These are phyloP conservation scores for Drechslerella dactyloides DNA, from an alignment of 2,329 filamentous ascomycete genomes.

Conservation along the genomic window DNA sequence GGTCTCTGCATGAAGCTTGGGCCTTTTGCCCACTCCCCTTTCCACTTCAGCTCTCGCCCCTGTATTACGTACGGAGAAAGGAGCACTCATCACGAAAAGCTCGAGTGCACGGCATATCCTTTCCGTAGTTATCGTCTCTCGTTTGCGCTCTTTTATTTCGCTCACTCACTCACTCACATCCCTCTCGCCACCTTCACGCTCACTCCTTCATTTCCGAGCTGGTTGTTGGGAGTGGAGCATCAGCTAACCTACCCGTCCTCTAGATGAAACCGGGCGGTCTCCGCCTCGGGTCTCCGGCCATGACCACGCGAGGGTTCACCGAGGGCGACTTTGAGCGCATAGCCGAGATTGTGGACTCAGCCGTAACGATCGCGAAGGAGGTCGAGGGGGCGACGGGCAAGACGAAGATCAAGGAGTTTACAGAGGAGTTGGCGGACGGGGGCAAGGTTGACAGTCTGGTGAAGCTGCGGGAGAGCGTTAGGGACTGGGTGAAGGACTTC, in stretches of 20 bases:
- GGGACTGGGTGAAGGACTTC: slow-evolving; percentile 78
- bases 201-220: slow-evolving; percentile 2
- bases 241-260: slow-evolving; percentile 19
- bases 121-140: slow-evolving; percentile 6
- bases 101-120: too few relatives aligned
- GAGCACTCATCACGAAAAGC: too few relatives aligned
- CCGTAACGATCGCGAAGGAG: slow-evolving; percentile 77
- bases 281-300: slow-evolving; percentile 92
- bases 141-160: not conserved
- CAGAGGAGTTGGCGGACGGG: slow-evolving; percentile 72
- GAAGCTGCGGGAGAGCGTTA: slow-evolving; percentile 75
- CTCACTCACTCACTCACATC: not conserved
- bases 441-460: slow-evolving; percentile 73
- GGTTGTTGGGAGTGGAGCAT: not conserved
- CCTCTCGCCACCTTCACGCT: too few relatives aligned
- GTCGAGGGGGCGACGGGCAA: slow-evolving; percentile 73
- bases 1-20: too few relatives aligned
- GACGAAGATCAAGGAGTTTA: slow-evolving; percentile 71
- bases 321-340: slow-evolving; percentile 87
- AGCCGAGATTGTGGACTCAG: slow-evolving; percentile 82
- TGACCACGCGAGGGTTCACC: slow-evolving; percentile 94
- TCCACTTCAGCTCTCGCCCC: not conserved
- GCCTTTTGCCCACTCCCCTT: not conserved
- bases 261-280: slow-evolving; percentile 83
- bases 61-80: too few relatives aligned